Base-by-base conservation (phyloP, 2,329 filamentous ascomycete genomes). In the Myriosclerotinia curreyana region DNA sequence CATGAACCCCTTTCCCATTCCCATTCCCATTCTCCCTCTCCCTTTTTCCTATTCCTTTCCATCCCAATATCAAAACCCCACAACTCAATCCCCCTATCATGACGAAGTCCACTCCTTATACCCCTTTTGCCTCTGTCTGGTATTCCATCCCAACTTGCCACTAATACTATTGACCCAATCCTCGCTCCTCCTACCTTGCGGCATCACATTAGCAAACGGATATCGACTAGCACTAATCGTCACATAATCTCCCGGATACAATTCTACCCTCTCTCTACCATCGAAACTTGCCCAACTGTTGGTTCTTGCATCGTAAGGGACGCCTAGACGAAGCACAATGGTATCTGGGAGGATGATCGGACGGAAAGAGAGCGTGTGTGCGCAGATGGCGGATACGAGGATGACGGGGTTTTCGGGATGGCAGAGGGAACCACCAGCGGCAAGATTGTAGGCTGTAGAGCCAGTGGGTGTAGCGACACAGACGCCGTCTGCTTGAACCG, bases 281-380 rank as follows among this genome's bases (percentile, higher is more conserved):
- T 99, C 95, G 75, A 99, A 99, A 76, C 92, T 96, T n/a, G 93
- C 95, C 94, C 95, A 99, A 49, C 90, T 93, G 70, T 86, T 89
- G 5, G 92, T 92, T 58, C 95, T 83, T 11, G 93, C 91, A 76
- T 96, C 89, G 75, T 96, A 98, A 0, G 95, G 95, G n/a, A 98
- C 93, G 14, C 94, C 95, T 22, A 96, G 83, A 46, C 95, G 86
- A 66, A 99, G 81, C 1, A 98, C 94, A 67, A 98, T 96, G 0
- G 94, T 97, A 77, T 99, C 95, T 0, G 95, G 95, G 3, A 98
- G 82, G 72, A 98, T 95, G 72, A 98, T 95, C n/a, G 94, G 94
- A 14, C 95, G 84, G 82, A 98, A 98, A 2, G 91, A 96, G 3
- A 98, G 82, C 0, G 94, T 97, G 76, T 98, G 94, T 1, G 95